Evolutionary conservation across 805 yeast species (phyloP), one percentile per base, ranked within the genome.

Genomic region (Wickerhamomyces bovis): DNA sequence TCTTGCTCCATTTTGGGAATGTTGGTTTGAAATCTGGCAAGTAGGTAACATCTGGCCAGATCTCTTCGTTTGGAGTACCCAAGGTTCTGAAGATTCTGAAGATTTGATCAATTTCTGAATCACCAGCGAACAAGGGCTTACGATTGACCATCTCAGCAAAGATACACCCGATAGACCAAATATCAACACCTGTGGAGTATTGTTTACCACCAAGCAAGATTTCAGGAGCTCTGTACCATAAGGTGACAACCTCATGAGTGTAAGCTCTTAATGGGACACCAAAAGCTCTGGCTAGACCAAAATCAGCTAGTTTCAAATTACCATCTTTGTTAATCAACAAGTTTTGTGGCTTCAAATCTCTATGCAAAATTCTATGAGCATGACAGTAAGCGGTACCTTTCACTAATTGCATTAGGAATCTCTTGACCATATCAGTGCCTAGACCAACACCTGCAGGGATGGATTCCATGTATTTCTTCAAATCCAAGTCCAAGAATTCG

Each of bases 111-210:
- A 94, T 95, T 65, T 94, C 99, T 11, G 96, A 89, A 64, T 94
- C 97, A 6, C 99, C 99, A 0, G 98, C 96, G 69, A 94, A 92
- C 44, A 94, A 67, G 9, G 99, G 97, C 64, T 88, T 88, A 46
- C 99, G 81, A 58, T 89, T 88, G 48, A 90, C 89, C 98, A 94
- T 90, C 65, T 94, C 99, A 7, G 97, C 99, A 65, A 94, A 86
- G 42, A 94, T 94, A 63, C 97, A 90, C 15, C 99, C 99, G 51
- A 92, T 86, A 11, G 97, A 88, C 99, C 99, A 94, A 85, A 94
- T 89, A 65, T 94, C 99, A 44, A 94, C 97, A 18, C 98, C 97
- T 0, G 98, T 94, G 31, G 97, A 88, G 66, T 94, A 94, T 61
- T 94, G 97, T 56, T 95, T 87, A 3, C 97, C 97, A 13, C 99